These are phyloP conservation scores for Blastocystis sp. DNA, from an alignment of 352 stramenopile species.

Conservation along the genomic window DNA sequence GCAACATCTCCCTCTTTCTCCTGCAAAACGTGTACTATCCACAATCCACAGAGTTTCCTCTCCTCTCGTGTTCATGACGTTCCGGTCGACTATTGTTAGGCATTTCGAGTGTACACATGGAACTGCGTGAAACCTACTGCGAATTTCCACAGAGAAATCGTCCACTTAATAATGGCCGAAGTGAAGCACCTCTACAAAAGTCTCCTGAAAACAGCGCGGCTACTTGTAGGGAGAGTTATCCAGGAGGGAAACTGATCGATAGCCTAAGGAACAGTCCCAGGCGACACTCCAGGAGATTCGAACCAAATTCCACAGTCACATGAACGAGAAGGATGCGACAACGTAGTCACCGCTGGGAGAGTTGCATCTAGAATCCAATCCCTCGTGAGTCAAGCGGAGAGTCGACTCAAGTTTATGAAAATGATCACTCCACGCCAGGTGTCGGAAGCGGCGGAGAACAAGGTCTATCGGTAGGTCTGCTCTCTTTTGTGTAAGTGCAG, in stretches of 20 bases:
- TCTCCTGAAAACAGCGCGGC: neutral
- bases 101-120: too few relatives aligned
- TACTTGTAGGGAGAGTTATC: slow-evolving; percentile 4
- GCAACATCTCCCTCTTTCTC: too few relatives aligned
- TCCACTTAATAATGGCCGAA: slow-evolving; percentile 26
- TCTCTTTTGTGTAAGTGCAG: neutral
- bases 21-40: too few relatives aligned
- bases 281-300: slow-evolving; percentile 44
- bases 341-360: neutral
- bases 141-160: too few relatives aligned
- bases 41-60: too few relatives aligned
- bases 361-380: neutral
- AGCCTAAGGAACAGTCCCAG: slow-evolving; percentile 18
- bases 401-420: slow-evolving; percentile 11
- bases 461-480: slow-evolving; percentile 4
- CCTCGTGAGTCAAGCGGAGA: slow-evolving; percentile 18
- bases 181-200: slow-evolving; percentile 12
- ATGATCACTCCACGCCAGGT: slow-evolving; percentile 40
- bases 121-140: too few relatives aligned
- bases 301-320: slow-evolving; percentile 42
- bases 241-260: neutral
- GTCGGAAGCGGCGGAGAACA: slow-evolving; percentile 29
- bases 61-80: too few relatives aligned
- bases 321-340: slow-evolving; percentile 16
- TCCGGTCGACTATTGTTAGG: too few relatives aligned